Evolutionary conservation across 768 basidiomycete genomes (phyloP).

Genomic region (Tricholoma saponaceum): DNA sequence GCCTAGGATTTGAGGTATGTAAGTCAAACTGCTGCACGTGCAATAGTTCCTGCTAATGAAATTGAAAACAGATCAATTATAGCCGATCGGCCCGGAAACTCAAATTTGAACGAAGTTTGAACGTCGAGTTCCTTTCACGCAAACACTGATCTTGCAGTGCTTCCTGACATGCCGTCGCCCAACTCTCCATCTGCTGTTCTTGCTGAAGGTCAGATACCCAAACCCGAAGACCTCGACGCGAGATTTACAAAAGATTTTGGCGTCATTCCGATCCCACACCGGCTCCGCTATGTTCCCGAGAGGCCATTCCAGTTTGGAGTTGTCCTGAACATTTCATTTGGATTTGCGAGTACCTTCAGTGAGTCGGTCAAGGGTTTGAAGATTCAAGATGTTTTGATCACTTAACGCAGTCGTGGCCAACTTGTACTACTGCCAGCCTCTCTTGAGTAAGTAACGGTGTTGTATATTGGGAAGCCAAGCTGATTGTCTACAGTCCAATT

Average conservation of each 20-base stretch:
- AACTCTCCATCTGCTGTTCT: background rate
- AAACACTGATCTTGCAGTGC: too few relatives aligned
- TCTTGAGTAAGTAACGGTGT: background rate
- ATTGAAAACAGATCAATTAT: too few relatives aligned
- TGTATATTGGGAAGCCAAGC: too few relatives aligned
- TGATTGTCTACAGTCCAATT: constrained; percentile 34
- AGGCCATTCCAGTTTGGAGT: constrained; percentile 50
- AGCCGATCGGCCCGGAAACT: too few relatives aligned
- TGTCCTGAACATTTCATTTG: constrained; percentile 52
- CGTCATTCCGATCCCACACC: constrained; percentile 57
- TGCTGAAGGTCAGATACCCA: background rate
- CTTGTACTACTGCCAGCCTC: constrained; percentile 79
- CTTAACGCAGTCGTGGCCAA: constrained; percentile 55
- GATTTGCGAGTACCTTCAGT: constrained; percentile 57
- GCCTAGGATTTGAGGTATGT: too few relatives aligned
- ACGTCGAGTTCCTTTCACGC: too few relatives aligned
- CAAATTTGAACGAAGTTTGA: too few relatives aligned
- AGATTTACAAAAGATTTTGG: constrained; percentile 44
- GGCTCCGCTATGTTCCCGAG: constrained; percentile 45
- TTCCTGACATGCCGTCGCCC: background rate
- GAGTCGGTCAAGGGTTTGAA: constrained; percentile 10
- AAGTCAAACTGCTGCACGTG: too few relatives aligned
- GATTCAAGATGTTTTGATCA: background rate
- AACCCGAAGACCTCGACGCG: background rate
- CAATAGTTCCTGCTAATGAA: too few relatives aligned